Evolutionary conservation across 2,329 filamentous ascomycete genomes (phyloP).

Genomic region (Phyllosticta citriasiana): DNA sequence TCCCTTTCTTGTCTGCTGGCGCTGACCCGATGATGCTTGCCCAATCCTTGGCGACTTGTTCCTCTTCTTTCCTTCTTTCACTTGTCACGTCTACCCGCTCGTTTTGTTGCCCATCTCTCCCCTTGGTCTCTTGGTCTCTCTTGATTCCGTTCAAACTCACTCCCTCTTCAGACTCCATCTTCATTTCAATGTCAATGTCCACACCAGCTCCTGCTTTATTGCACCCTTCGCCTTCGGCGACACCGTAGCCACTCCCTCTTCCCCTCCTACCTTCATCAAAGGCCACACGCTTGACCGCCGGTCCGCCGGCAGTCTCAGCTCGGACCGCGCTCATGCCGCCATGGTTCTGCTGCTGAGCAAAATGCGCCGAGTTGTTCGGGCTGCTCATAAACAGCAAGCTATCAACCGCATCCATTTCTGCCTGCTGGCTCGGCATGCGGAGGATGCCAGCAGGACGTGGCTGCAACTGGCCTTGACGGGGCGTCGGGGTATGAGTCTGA

Average conservation of each 20-base stretch:
- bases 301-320: conserved; percentile 14
- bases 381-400: conserved; percentile 74
- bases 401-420: conserved; percentile 72
- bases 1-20: background rate
- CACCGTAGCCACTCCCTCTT: background rate
- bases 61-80: background rate
- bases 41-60: background rate
- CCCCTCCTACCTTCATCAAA: conserved; percentile 7
- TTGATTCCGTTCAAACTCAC: background rate
- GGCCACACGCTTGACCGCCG: conserved; percentile 3
- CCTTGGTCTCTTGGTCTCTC: background rate
- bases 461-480: background rate
- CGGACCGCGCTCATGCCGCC: conserved; percentile 20
- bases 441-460: conserved; percentile 38
- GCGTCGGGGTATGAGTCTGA: background rate
- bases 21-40: background rate
- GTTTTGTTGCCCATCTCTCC: background rate
- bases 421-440: conserved; percentile 59
- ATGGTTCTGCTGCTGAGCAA: background rate
- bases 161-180: background rate
- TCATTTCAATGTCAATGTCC: background rate
- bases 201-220: background rate
- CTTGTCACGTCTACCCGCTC: background rate
- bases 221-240: background rate
- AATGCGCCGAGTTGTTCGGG: conserved; percentile 54